Evolutionary conservation across 768 basidiomycete genomes (phyloP).

Genomic region (Tephrocybe sp.): DNA sequence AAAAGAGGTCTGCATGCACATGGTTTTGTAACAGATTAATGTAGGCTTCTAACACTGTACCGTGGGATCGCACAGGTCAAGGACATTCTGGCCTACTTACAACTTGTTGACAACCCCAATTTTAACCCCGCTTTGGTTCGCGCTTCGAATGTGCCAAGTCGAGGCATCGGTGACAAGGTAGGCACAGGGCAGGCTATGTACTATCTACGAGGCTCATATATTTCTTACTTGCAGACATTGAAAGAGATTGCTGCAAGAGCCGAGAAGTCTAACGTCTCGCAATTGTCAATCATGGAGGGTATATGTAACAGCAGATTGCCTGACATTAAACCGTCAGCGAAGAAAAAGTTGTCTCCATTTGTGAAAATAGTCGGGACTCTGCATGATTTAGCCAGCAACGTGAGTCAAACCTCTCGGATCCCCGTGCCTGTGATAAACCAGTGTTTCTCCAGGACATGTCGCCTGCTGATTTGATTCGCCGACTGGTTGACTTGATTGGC

Average conservation of each 20-base stretch:
- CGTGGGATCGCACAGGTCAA: conserved; percentile 54
- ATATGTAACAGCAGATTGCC: conserved; percentile 60
- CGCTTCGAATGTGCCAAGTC: conserved; percentile 66
- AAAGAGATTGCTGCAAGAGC: conserved; percentile 55
- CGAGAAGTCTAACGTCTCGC: conserved; percentile 45
- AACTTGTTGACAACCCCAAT: conserved; percentile 72
- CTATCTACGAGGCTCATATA: neutral
- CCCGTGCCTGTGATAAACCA: neutral
- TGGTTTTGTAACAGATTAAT: conserved; percentile 35
- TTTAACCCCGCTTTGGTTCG: conserved; percentile 70
- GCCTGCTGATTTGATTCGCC: conserved; percentile 62
- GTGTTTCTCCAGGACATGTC: conserved; percentile 42
- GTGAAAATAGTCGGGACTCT: conserved; percentile 53
- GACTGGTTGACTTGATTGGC: conserved; percentile 51
- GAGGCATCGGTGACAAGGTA: conserved; percentile 80
- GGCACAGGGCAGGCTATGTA: neutral
- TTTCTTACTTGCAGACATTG: conserved; percentile 52
- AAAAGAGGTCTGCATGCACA: conserved; percentile 48
- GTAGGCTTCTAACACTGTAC: conserved; percentile 61
- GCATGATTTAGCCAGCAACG: conserved; percentile 51
- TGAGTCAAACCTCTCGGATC: conserved; percentile 21
- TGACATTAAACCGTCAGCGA: conserved; percentile 66
- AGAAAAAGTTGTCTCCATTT: conserved; percentile 60
- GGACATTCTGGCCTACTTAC: conserved; percentile 79
- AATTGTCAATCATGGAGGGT: conserved; percentile 56